Evolutionary conservation across 495 filamentous ascomycete genomes (phyloP), one percentile per base, ranked within the genome.

Genomic region (Hypoxylon trugodes): DNA sequence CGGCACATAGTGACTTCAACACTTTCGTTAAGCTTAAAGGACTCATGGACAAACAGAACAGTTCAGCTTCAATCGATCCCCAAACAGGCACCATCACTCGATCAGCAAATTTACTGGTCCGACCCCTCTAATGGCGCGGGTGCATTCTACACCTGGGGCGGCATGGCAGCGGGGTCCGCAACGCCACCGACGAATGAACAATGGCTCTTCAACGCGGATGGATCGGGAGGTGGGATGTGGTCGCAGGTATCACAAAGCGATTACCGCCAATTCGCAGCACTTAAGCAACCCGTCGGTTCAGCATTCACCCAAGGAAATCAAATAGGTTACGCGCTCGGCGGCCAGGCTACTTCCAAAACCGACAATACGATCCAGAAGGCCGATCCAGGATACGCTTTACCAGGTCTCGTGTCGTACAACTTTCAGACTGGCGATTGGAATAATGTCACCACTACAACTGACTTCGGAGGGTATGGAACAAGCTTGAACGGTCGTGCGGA

Each of bases 91-190:
- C 66, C 42, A 3, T 42, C 59, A 10, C 38, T 56, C 52, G 66
- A 56, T 28, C 66, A 72, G 36, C 70, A 69, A n/a, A 46, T 55
- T 5, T 46, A 69, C 21, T 77, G 73, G 73, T 48, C 65, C 4
- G 69, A 77, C 53, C 13, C 35, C 3, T 59, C 54, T 3, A 65
- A 66, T 24, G 51, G 43, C 26, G 26, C 46, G 10, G 56, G 56
- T 15, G 56, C 37, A 8, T 69, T 77, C 22, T 78, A 79, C 52
- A 59, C 66, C 9, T 79, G 74, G 73, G 76, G 72, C 15, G 76
- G 77, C 9, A 68, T 60, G 46, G 26, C 28, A 3, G 59, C 54
- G 45, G 58, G 53, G 24, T 32, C 45, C 33, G 42, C 46, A 6
- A 9, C 61, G 9, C 63, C 69, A 7, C 66, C 61, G 0, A 40